Evolutionary conservation across 2,329 filamentous ascomycete species (phyloP).

Genomic region (Pyricularia sp.): DNA sequence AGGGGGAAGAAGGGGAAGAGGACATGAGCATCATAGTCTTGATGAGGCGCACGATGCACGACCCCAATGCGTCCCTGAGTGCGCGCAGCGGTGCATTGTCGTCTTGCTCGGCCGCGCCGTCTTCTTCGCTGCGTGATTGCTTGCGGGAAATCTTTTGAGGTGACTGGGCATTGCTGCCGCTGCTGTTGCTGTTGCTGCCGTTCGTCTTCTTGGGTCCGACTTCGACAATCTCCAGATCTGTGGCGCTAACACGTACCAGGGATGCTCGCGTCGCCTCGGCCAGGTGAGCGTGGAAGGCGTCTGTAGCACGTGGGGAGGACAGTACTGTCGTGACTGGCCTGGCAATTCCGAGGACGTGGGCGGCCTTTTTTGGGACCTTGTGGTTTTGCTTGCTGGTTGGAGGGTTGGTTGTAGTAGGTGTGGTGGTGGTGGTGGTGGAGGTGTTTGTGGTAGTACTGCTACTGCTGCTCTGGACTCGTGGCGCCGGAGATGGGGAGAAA

Average conservation of each 20-base stretch:
- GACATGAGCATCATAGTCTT: slow-evolving; percentile 25
- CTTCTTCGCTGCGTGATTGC: background rate
- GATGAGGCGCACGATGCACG: slow-evolving; percentile 37
- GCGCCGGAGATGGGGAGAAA: background rate
- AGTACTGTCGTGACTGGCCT: slow-evolving; percentile 8
- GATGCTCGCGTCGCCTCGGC: background rate
- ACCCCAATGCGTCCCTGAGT: slow-evolving; percentile 34
- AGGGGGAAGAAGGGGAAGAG: background rate
- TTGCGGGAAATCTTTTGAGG: background rate
- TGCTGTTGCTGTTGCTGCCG: background rate
- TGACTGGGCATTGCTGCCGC: background rate
- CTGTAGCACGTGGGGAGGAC: background rate
- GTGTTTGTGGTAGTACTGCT: background rate
- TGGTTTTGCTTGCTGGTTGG: slow-evolving; percentile 12
- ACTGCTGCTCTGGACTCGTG: background rate
- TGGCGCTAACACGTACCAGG: background rate
- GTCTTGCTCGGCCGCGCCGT: background rate
- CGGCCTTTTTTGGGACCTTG: slow-evolving; percentile 37
- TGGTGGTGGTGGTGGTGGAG: background rate
- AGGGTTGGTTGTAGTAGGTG: background rate
- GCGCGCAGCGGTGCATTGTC: slow-evolving; percentile 20
- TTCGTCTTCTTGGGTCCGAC: background rate
- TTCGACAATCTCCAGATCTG: slow-evolving; percentile 1
- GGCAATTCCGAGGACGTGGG: slow-evolving; percentile 34
- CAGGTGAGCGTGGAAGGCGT: background rate